Evolutionary conservation across 2,329 filamentous ascomycete species (phyloP).

Genomic region (Alternaria ethzedia): DNA sequence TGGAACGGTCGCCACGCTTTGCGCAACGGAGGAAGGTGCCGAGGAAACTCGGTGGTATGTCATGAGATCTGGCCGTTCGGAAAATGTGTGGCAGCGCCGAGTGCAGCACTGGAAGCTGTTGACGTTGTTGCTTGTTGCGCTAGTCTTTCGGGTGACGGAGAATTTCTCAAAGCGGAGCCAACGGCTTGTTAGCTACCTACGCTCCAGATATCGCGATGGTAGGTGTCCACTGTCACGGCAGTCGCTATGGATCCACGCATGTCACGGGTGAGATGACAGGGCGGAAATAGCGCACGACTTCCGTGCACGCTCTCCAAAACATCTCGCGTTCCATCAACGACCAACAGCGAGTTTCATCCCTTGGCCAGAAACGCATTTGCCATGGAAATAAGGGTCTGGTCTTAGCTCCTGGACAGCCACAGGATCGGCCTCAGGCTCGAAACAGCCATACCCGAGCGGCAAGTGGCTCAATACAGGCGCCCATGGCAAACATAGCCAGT

Average conservation of each 20-base stretch:
- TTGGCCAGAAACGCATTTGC: constrained; percentile 35
- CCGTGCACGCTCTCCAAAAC: constrained; percentile 21
- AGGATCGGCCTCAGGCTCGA: constrained; percentile 27
- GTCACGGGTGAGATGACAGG: constrained; percentile 1
- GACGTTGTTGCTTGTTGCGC: constrained; percentile 2
- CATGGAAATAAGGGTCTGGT: constrained; percentile 15
- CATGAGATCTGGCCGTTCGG: neutral
- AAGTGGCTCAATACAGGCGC: constrained; percentile 39
- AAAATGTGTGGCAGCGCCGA: neutral
- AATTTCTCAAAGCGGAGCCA: constrained; percentile 10
- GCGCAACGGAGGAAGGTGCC: neutral
- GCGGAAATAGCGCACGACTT: neutral
- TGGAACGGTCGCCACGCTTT: neutral
- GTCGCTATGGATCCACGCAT: constrained; percentile 3
- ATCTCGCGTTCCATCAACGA: constrained; percentile 29
- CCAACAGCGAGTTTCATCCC: constrained; percentile 43
- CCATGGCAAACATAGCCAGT: constrained; percentile 33
- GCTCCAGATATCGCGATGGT: constrained; percentile 11
- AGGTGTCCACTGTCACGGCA: constrained; percentile 7
- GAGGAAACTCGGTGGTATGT: neutral
- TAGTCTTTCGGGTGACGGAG: neutral
- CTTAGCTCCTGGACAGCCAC: constrained; percentile 40
- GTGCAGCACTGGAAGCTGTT: neutral
- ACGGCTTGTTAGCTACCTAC: constrained; percentile 12
- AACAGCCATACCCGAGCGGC: constrained; percentile 14